Evolutionary conservation across 2,329 filamentous ascomycete species (phyloP), one percentile per base, ranked within the genome.

Genomic region (Paracorniculantispora psalliotae): DNA sequence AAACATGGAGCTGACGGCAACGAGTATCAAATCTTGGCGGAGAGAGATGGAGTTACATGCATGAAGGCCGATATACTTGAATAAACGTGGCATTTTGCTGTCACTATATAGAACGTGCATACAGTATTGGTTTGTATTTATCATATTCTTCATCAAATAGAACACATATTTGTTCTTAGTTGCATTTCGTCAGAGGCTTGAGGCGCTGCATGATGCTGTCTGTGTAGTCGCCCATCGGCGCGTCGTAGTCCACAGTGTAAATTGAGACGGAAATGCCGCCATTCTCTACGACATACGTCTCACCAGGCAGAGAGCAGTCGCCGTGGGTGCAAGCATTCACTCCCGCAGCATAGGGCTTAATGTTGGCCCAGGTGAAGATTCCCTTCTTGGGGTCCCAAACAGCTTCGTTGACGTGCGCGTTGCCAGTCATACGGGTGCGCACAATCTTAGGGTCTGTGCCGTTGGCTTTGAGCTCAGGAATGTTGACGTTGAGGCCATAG

Each of bases 401-500:
- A 0, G 77, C 79, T 15, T 71, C 71, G 54, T 81, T 75, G 6
- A 75, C 76, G 6, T 77, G 70, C 0, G 78, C 79, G 9, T 77
- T 77, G 4, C 80, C 80, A 0, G 75, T 81, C 57, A 82, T 68
- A 17, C 79, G 72, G 0, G 77, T 78, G 60, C 79, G 76, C 9
- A 80, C 69, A 59, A 79, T 76, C 1, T 74, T 71, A 0, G 79
- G 77, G 9, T 72, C 66, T 5, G 71, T 69, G 48, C 71, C 67
- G 51, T 78, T 72, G 13, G 70, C 72, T 0, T 71, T 74, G 33
- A 82, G 70, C 2, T 68, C 66, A 1, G 79, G 79, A 26, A 78
- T 76, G 62, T 83, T 83, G 63, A 83, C 77, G 26, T 70, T 78
- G 39, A 80, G 67, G n/a, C 80, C 79, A 61, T 82, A 82, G 2